Evolutionary conservation across 2,329 filamentous ascomycete species (phyloP).

Genomic region (Septoria petroselini): DNA sequence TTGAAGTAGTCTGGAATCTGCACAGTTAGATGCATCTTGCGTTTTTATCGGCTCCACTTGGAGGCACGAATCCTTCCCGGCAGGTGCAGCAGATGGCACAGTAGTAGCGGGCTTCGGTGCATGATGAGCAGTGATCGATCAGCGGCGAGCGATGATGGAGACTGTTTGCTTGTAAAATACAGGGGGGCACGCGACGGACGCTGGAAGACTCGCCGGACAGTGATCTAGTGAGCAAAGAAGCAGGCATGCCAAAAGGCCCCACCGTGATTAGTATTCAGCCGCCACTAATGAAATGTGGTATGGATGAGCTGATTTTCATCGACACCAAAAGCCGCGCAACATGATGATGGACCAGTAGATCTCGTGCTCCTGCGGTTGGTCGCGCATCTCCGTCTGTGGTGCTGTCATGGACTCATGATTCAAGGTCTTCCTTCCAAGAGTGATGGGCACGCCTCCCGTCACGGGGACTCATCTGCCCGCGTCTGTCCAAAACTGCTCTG

Average conservation of each 20-base stretch:
- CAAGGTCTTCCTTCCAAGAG: too few species aligned
- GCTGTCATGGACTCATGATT: too few species aligned
- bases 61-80: conserved; percentile 5
- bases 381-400: too few species aligned
- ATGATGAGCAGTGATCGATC: neutral
- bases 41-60: neutral
- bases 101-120: neutral
- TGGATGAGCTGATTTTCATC: neutral
- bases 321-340: too few species aligned
- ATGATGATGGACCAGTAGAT: too few species aligned
- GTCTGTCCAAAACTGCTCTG: too few species aligned
- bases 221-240: neutral
- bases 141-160: neutral
- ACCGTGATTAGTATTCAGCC: neutral
- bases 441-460: too few species aligned
- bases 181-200: neutral
- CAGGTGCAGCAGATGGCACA: neutral
- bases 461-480: too few species aligned
- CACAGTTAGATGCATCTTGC: conserved; percentile 5
- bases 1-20: neutral
- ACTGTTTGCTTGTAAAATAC: neutral
- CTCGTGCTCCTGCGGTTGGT: too few species aligned
- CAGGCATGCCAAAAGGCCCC: neutral
- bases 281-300: neutral
- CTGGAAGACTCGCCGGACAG: neutral